Conservation (phyloP, 805 yeast genomes). For the Candida easanensis region DNA sequence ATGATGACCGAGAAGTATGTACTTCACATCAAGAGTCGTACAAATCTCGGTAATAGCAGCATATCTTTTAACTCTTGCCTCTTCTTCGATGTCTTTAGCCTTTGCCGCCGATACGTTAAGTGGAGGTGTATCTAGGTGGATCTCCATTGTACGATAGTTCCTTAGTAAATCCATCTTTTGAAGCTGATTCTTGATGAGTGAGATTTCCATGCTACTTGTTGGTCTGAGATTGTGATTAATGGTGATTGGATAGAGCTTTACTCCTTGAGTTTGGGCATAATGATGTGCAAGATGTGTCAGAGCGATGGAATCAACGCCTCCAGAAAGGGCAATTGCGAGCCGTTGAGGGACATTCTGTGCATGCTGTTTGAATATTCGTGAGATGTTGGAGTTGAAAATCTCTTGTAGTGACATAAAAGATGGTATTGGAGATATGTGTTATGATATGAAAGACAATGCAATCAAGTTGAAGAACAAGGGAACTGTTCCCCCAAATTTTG, state of each 20-base stretch:
- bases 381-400: slow-evolving; percentile 6
- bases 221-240: slow-evolving; percentile 60
- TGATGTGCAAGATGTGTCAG: slow-evolving; percentile 48
- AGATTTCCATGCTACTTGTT: slow-evolving; percentile 25
- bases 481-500: too few species aligned
- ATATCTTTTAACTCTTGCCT: slow-evolving; percentile 58
- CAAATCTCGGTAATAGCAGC: slow-evolving; percentile 42
- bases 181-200: slow-evolving; percentile 24
- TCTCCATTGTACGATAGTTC: slow-evolving; percentile 31
- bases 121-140: slow-evolving; percentile 15
- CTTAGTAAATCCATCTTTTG: slow-evolving; percentile 14
- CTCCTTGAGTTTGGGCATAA: slow-evolving; percentile 30
- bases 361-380: slow-evolving; percentile 10
- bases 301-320: slow-evolving; percentile 83
- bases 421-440: too few species aligned
- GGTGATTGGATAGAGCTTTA: slow-evolving; percentile 53
- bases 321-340: slow-evolving; percentile 63
- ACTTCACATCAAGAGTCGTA: slow-evolving; percentile 26
- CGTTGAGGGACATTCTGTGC: slow-evolving; percentile 24
- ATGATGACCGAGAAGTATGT: slow-evolving; percentile 66
- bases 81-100: slow-evolving; percentile 45
- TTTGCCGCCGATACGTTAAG: slow-evolving; percentile 4
- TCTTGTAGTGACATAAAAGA: slow-evolving; percentile 4
- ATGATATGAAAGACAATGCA: too few species aligned
- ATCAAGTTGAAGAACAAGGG: too few species aligned